A percentile compares a stretch with the other conserved stretches of the same genome.
Evolutionary conservation across 306 rosid species (phyloP).

Genomic region (Vigna mungo): DNA sequence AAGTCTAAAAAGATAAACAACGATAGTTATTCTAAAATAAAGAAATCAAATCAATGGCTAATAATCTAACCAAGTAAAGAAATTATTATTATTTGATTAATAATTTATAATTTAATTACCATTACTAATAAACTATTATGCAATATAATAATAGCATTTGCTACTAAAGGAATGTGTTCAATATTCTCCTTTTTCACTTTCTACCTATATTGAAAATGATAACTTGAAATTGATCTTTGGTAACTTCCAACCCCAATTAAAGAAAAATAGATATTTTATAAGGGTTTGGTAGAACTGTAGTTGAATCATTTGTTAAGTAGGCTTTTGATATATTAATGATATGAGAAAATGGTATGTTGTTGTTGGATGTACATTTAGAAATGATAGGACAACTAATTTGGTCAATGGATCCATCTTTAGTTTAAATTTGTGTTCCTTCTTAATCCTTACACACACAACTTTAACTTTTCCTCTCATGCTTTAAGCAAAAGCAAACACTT

Average conservation of each 20-base stretch:
- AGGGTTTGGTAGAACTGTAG: not conserved
- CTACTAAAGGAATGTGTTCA: not conserved
- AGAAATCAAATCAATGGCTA: too few species aligned
- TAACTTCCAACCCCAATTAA: not conserved
- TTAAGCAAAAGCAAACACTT: slow-evolving; percentile 69
- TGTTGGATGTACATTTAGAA: slow-evolving; percentile 36
- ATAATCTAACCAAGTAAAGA: too few species aligned
- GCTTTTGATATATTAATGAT: not conserved
- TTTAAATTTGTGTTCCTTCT: slow-evolving; percentile 51
- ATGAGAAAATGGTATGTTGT: slow-evolving; percentile 36
- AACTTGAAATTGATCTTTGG: not conserved
- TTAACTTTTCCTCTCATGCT: slow-evolving; percentile 55
- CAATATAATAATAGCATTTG: too few species aligned
- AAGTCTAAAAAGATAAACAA: too few species aligned
- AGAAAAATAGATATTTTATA: not conserved
- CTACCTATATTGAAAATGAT: not conserved
- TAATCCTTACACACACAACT: slow-evolving; percentile 38
- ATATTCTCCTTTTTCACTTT: not conserved
- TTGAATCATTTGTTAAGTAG: not conserved
- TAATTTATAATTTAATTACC: too few species aligned
- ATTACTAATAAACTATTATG: too few species aligned
- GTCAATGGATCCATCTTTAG: slow-evolving; percentile 51
- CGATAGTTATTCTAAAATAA: too few species aligned
- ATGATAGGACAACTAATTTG: slow-evolving; percentile 50
- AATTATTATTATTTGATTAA: too few species aligned